Evolutionary conservation across 345 rosid genomes (phyloP).

Genomic region (Salix suchowensis): DNA sequence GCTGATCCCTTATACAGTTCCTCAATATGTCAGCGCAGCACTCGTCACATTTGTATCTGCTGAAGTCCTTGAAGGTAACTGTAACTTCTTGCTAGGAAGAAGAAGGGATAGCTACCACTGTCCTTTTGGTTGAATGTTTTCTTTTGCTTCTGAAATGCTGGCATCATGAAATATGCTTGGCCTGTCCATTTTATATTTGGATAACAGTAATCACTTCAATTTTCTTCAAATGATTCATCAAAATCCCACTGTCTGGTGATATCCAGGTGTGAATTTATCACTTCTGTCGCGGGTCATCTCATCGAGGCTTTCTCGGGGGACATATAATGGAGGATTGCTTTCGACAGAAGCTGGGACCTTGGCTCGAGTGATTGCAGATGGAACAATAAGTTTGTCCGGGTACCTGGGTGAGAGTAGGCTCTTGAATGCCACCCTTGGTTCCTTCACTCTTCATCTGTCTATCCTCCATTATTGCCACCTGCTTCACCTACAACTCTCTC

Average conservation of each 20-base stretch:
- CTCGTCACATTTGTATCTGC: constrained; percentile 50
- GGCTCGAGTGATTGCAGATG: constrained; percentile 59
- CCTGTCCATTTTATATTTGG: neutral
- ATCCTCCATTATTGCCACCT: constrained; percentile 49
- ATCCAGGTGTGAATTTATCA: constrained; percentile 52
- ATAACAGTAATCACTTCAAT: neutral
- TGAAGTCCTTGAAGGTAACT: constrained; percentile 57
- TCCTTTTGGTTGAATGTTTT: too few relatives aligned
- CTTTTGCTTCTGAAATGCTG: neutral
- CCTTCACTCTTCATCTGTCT: constrained; percentile 51
- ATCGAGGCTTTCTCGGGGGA: constrained; percentile 55
- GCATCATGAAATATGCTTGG: neutral
- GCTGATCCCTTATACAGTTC: constrained; percentile 39
- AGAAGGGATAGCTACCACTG: too few relatives aligned
- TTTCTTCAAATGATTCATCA: neutral
- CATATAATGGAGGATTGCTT: constrained; percentile 53
- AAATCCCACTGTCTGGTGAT: neutral
- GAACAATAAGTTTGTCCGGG: constrained; percentile 49
- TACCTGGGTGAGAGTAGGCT: constrained; percentile 40
- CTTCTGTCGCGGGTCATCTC: constrained; percentile 55
- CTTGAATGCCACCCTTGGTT: constrained; percentile 44
- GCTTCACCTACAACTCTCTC: constrained; percentile 46
- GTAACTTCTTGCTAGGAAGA: too few relatives aligned
- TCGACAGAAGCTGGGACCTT: constrained; percentile 61
- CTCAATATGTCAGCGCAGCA: constrained; percentile 49